phyloP scores from a whole-genome alignment of 2,329 filamentous ascomycete species.

The Penicillium sp. region DNA sequence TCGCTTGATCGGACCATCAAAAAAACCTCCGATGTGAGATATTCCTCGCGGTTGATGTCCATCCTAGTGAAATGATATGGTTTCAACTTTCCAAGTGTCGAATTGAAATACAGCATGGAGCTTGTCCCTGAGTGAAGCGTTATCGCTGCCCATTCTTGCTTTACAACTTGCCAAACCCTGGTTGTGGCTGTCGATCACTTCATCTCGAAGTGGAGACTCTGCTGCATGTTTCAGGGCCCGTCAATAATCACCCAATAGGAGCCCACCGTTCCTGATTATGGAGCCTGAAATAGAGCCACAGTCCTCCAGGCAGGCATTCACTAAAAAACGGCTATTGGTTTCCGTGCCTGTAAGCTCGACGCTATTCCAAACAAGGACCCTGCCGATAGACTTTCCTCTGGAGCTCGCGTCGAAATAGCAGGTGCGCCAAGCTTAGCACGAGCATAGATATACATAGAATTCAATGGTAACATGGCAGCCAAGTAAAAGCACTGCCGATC shows the following conservation, averaged over 20 bases:
- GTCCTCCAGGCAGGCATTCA: not conserved
- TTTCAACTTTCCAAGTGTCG: not conserved
- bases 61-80: not conserved
- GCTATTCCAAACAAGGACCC: conserved; percentile 6
- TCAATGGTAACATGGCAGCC: conserved; percentile 1
- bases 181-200: conserved; percentile 15
- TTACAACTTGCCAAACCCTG: not conserved
- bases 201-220: conserved; percentile 7
- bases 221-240: conserved; percentile 9
- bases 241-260: conserved; percentile 1
- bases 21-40: not conserved
- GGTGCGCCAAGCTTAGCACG: conserved; percentile 2
- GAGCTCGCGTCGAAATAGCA: not conserved
- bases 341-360: not conserved
- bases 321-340: conserved; percentile 2
- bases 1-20: not conserved
- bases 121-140: not conserved
- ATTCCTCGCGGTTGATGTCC: not conserved
- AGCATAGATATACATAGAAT: conserved; percentile 11
- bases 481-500: conserved; percentile 6
- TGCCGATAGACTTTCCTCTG: not conserved
- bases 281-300: not conserved
- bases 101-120: not conserved
- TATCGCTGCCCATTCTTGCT: not conserved
- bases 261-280: not conserved